These are phyloP conservation scores for Zymoseptoria ardabiliae DNA, from an alignment of 2,329 filamentous ascomycete genomes.

Conservation along the genomic window DNA sequence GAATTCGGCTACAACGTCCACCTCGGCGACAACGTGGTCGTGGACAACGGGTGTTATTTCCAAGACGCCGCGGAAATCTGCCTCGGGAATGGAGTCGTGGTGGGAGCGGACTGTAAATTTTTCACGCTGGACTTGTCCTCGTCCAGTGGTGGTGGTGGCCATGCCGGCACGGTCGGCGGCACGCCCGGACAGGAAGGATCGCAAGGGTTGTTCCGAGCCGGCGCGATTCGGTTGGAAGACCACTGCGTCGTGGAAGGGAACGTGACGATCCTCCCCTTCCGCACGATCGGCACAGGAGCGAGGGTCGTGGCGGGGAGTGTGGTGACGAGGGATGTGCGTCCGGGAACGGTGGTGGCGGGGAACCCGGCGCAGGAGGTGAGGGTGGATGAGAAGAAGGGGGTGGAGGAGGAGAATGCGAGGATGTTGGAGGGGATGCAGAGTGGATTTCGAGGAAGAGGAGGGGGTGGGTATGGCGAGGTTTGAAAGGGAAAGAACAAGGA, in stretches of 20 bases:
- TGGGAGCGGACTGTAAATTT: slow-evolving; percentile 78
- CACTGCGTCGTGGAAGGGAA: slow-evolving; percentile 60
- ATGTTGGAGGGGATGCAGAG: slow-evolving; percentile 14
- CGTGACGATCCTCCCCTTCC: slow-evolving; percentile 53
- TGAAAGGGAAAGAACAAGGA: background rate
- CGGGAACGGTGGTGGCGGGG: slow-evolving; percentile 40
- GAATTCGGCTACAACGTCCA: slow-evolving; percentile 94
- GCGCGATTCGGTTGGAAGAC: slow-evolving; percentile 66
- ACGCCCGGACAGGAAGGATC: slow-evolving; percentile 63
- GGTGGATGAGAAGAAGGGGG: slow-evolving; percentile 12
- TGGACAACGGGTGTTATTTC: slow-evolving; percentile 77
- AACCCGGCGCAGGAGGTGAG: slow-evolving; percentile 34
- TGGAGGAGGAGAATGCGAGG: slow-evolving; percentile 16
- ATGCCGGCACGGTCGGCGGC: slow-evolving; percentile 38
- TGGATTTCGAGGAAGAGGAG: background rate
- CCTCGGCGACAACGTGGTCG: slow-evolving; percentile 75
- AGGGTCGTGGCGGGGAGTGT: slow-evolving; percentile 49
- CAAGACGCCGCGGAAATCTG: slow-evolving; percentile 77
- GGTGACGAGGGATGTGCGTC: slow-evolving; percentile 45
- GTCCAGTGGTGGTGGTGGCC: background rate
- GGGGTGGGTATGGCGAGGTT: background rate
- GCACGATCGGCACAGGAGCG: slow-evolving; percentile 47
- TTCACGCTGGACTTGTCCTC: slow-evolving; percentile 50
- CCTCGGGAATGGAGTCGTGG: slow-evolving; percentile 65
- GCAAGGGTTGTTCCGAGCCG: slow-evolving; percentile 64